Evolutionary conservation across 371 early-diverging fungal species (phyloP), one percentile per base, ranked within the genome.

Genomic region (Apophysomyces trapeziformis): DNA sequence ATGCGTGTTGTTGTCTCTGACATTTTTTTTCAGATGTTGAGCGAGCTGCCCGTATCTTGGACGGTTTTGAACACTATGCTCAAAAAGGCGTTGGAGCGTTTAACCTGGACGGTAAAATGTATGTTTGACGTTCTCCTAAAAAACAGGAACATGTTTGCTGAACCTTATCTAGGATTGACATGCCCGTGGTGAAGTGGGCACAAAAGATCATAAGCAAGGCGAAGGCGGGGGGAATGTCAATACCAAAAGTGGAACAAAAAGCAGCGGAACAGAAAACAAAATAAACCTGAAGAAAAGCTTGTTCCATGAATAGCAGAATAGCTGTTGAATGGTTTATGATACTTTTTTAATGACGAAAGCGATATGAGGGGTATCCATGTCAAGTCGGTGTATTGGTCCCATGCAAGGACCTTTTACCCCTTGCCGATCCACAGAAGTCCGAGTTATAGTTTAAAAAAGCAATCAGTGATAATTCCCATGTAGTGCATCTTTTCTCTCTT

Each of bases 71-170:
- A 41, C 79, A 83, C 46, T 82, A 90, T 72, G 71, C 82, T 50
- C 75, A 80, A 71, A 80, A 86, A 68, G 96, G 95, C 7, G 82
- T 89, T 43, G 97, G 97, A 32, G 96, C 96, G 14, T 97, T 96
- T 76, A 88, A 83, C 50, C 74, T 96, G 66, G 94, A 97, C 66
- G 96, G 96, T 44, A 94, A 95, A 80, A 92, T 94, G 87, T 85
- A 83, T 75, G 76, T 58, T 13, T 1, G 7, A n/a, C 5, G 4
- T 9, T n/a, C 50, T 65, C 37, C 13, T 35, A 41, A 18, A 63
- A 18, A 32, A 41, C 39, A 18, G 13, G 32, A 26, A 26, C 13
- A 38, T 7, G 44, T 57, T 57, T 5, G 32, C 32, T 26, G 38
- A 26, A 41, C 45, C 12, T 21, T 36, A 38, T 43, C 9, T 74